These are phyloP conservation scores for Athelia sp. DNA, from an alignment of 1,284 basidiomycete species.

Conservation along the genomic window DNA sequence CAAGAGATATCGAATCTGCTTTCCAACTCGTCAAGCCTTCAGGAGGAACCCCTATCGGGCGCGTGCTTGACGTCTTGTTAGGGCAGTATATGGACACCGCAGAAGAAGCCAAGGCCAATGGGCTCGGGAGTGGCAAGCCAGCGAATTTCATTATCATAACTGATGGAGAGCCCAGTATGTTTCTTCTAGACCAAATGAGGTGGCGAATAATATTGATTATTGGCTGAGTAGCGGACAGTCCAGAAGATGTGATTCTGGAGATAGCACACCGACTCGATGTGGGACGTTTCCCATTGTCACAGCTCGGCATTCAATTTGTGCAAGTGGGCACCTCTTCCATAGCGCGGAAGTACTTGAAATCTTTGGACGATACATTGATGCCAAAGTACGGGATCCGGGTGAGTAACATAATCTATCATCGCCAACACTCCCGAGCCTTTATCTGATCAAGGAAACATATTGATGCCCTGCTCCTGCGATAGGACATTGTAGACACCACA, in stretches of 20 bases:
- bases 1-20: constrained; percentile 23
- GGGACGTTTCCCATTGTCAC: constrained; percentile 41
- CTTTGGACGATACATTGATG: constrained; percentile 44
- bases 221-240: constrained; percentile 41
- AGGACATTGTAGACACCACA: constrained; percentile 63
- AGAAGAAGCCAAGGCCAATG: constrained; percentile 30
- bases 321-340: constrained; percentile 45
- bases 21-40: constrained; percentile 39
- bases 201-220: not conserved
- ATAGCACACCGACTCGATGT: constrained; percentile 44
- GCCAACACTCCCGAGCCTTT: no score
- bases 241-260: constrained; percentile 41
- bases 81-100: constrained; percentile 39
- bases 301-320: constrained; percentile 59
- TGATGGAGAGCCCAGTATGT: constrained; percentile 53
- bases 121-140: constrained; percentile 40
- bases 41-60: constrained; percentile 45
- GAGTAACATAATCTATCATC: constrained; percentile 7
- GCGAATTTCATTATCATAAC: constrained; percentile 60
- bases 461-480: not conserved
- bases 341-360: constrained; percentile 40
- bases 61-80: constrained; percentile 41
- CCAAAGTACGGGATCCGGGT: constrained; percentile 29
- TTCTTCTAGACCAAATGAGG: not conserved
- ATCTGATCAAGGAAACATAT: not conserved